Evolutionary conservation across 2,329 filamentous ascomycete genomes (phyloP), one percentile per base, ranked within the genome.

Genomic region (Monosporascus sp.): DNA sequence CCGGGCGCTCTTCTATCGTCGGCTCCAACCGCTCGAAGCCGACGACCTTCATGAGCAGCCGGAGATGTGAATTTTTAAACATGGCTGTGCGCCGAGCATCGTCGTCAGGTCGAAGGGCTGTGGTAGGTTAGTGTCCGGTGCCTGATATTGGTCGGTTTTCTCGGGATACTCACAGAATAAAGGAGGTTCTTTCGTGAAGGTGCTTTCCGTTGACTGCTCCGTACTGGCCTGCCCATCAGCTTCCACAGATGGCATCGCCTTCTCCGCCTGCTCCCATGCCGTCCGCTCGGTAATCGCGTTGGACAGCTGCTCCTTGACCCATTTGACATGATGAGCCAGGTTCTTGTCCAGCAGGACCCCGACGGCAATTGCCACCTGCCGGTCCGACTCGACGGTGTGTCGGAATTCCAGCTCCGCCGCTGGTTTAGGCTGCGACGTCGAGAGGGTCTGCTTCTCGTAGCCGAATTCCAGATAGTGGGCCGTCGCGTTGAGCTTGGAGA

Each of bases 391-490:
- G 57, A 88, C 80, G 1, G 81, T 82, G 44, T 85, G 79, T 62
- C 88, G 89, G 60, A 99, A 88, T 62, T 94, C 89, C 20, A 99
- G 76, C 65, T 95, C 89, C 11, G 89, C 88, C 0, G 86, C 90
- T 3, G 90, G 82, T 59, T 82, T 83, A 9, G 85, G 81, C 44
- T 83, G 79, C n/a, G 70, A 64, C 18, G 79, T 75, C 20, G 80
- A 79, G 24, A 85, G 68, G 0, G 86, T 82, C 59, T 93, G 90
- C 65, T 86, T 89, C 63, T 97, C 91, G 61, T 90, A 88, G 0
- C 94, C 94, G 64, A 92, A 91, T 65, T 97, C 92, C 5, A 99
- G 79, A 66, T 90, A 97, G 70, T 89, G 90, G 1, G 90, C 81
- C 0, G 90, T 96, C 46, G 82, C 81, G 49, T 85, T 86, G 53